phyloP scores from a whole-genome alignment of 768 basidiomycete genomes.

The Lactifluus subvellereus region DNA sequence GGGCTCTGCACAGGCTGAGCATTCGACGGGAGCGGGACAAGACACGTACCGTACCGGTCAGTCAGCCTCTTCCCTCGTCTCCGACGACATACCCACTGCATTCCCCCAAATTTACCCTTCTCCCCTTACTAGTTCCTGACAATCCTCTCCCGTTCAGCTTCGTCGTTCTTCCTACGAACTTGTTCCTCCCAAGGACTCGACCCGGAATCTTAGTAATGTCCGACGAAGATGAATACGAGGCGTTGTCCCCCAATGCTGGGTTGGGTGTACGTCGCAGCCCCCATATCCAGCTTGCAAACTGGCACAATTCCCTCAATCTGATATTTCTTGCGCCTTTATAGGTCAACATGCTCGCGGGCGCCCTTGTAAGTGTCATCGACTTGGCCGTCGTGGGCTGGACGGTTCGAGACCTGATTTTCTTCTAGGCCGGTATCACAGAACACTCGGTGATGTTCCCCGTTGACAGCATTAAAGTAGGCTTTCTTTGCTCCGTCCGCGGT shows the following conservation, averaged over 20 bases:
- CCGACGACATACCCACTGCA: not conserved
- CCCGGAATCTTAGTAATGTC: slow-evolving; percentile 31
- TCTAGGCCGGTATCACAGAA: slow-evolving; percentile 95
- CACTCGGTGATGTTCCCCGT: slow-evolving; percentile 99
- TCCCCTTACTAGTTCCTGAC: not conserved
- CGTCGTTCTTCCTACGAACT: not conserved
- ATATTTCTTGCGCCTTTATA: slow-evolving; percentile 28
- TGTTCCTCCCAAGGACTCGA: not conserved
- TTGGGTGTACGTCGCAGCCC: slow-evolving; percentile 49
- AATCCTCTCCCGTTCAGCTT: not conserved
- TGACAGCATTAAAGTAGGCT: slow-evolving; percentile 91
- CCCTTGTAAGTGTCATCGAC: slow-evolving; percentile 58
- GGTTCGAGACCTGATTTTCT: slow-evolving; percentile 6
- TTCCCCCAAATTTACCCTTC: not conserved
- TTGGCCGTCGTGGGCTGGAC: not conserved
- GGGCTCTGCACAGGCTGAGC: not conserved
- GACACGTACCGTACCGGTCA: not conserved
- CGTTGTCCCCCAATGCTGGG: slow-evolving; percentile 68
- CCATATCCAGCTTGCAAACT: not conserved
- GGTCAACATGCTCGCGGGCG: slow-evolving; percentile 98
- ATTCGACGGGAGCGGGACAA: not conserved
- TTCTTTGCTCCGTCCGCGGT: not conserved
- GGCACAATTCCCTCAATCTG: slow-evolving; percentile 11
- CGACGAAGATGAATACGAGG: slow-evolving; percentile 60
- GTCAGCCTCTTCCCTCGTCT: not conserved